These are phyloP conservation scores for Lophiotrema nucula DNA, from an alignment of 495 filamentous ascomycete genomes.

Conservation along the genomic window DNA sequence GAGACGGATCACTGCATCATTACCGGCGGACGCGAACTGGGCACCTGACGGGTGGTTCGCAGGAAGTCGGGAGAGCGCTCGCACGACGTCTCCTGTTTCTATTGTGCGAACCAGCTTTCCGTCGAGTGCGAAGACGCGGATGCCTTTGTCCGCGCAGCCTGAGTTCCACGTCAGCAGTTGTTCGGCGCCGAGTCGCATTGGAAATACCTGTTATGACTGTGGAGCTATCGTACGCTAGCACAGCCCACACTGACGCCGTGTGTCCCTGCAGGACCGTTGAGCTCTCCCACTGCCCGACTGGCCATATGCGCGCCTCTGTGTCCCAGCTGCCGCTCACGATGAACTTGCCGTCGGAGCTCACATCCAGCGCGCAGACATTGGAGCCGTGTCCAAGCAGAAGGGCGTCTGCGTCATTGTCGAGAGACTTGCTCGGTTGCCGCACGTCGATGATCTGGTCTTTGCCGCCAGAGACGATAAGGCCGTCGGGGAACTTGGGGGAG, in stretches of 20 bases:
- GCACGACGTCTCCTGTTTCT: conserved; percentile 76
- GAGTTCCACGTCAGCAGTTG: background rate
- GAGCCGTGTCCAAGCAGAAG: conserved; percentile 80
- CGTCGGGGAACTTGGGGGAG: conserved; percentile 67
- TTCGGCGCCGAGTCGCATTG: background rate
- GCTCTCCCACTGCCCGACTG: conserved; percentile 68
- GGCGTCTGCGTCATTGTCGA: conserved; percentile 75
- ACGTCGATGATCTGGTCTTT: conserved; percentile 92
- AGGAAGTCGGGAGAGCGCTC: conserved; percentile 82
- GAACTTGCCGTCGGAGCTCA: conserved; percentile 63
- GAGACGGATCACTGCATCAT: conserved; percentile 80
- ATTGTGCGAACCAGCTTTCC: conserved; percentile 67
- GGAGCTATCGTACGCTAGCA: conserved; percentile 74
- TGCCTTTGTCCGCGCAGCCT: conserved; percentile 83
- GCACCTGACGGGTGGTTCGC: conserved; percentile 72
- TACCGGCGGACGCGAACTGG: conserved; percentile 84
- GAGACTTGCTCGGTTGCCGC: conserved; percentile 61
- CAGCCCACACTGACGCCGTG: conserved; percentile 83
- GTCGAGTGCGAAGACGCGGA: conserved; percentile 72
- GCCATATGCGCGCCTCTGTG: conserved; percentile 72
- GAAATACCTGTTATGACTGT: conserved; percentile 75
- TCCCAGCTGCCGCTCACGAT: conserved; percentile 98
- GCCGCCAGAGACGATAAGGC: conserved; percentile 81
- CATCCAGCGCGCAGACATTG: conserved; percentile 86
- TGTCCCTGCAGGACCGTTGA: conserved; percentile 68